Percentiles rank a stretch among this genome's conserved stretches.
Conservation (phyloP, 768 basidiomycete species). For the Mrakia frigida region DNA sequence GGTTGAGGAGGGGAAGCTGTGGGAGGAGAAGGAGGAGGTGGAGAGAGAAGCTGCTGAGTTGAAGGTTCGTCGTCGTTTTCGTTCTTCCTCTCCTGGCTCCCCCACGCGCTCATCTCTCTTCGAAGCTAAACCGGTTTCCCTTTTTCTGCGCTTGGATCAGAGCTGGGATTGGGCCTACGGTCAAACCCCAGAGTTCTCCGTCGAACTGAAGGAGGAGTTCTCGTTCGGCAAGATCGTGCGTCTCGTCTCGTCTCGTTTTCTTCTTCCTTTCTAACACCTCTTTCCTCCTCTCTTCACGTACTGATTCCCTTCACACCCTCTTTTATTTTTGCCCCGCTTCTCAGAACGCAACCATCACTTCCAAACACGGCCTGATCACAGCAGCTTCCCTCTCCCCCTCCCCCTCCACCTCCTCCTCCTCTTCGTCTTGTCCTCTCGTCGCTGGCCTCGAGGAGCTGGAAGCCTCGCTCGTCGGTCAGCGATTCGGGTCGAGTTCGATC, state of each 20-base stretch:
- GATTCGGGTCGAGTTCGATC: background rate
- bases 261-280: background rate
- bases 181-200: conserved; percentile 88
- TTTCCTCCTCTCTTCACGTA: background rate
- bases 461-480: background rate
- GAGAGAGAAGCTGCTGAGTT: conserved; percentile 67
- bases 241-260: background rate
- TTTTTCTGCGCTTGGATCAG: conserved; percentile 46
- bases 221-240: conserved; percentile 46
- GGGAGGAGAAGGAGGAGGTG: conserved; percentile 52
- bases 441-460: background rate
- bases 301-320: background rate
- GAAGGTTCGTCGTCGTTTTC: conserved; percentile 48
- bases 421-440: no score
- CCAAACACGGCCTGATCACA: conserved; percentile 62
- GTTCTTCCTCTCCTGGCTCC: background rate
- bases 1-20: conserved; percentile 50
- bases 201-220: conserved; percentile 46
- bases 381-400: conserved; percentile 2
- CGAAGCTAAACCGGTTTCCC: background rate
- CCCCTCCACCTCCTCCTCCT: no score
- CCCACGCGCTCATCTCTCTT: no score
- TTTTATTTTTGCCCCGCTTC: background rate
- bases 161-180: conserved; percentile 92
- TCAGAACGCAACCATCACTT: conserved; percentile 52